phyloP scores from a whole-genome alignment of 805 yeast species.

The Hanseniaspora nectarophila region DNA sequence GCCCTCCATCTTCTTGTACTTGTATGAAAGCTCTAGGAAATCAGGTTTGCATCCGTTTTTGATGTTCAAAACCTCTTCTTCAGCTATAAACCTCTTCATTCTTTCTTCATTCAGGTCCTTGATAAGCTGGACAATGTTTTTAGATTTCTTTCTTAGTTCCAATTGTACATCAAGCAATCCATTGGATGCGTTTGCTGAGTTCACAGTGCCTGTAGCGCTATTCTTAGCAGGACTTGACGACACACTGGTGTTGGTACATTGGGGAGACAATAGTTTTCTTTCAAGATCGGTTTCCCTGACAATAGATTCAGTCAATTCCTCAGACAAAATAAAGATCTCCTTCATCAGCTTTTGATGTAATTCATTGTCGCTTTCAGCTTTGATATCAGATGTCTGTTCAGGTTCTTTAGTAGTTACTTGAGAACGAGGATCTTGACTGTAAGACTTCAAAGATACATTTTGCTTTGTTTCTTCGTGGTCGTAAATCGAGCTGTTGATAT shows the following conservation, averaged over 20 bases:
- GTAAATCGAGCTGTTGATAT: background rate
- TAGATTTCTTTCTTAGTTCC: constrained; percentile 31
- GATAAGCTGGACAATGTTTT: constrained; percentile 41
- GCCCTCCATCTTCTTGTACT: constrained; percentile 41
- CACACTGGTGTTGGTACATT: background rate
- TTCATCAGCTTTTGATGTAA: constrained; percentile 37
- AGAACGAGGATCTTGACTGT: constrained; percentile 10
- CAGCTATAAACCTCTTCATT: constrained; percentile 53
- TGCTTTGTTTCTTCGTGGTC: background rate
- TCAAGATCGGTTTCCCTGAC: constrained; percentile 57
- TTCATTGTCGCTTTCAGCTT: constrained; percentile 26
- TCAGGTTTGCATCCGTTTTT: constrained; percentile 45
- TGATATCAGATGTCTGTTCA: background rate
- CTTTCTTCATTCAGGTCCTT: constrained; percentile 53
- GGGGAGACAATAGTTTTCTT: constrained; percentile 25
- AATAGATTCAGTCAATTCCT: constrained; percentile 61
- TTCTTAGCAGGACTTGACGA: constrained; percentile 5
- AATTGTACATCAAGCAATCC: constrained; percentile 22
- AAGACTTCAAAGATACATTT: background rate
- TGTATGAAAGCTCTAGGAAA: constrained; percentile 44
- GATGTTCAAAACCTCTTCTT: constrained; percentile 49
- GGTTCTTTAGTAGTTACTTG: background rate
- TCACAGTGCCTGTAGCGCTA: constrained; percentile 14
- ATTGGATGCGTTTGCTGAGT: background rate
- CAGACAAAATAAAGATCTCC: constrained; percentile 57